A percentile compares a stretch with the other conserved stretches of the same genome.
phyloP scores from a whole-genome alignment of 2,329 filamentous ascomycete species.

The Diatrype stigma region DNA sequence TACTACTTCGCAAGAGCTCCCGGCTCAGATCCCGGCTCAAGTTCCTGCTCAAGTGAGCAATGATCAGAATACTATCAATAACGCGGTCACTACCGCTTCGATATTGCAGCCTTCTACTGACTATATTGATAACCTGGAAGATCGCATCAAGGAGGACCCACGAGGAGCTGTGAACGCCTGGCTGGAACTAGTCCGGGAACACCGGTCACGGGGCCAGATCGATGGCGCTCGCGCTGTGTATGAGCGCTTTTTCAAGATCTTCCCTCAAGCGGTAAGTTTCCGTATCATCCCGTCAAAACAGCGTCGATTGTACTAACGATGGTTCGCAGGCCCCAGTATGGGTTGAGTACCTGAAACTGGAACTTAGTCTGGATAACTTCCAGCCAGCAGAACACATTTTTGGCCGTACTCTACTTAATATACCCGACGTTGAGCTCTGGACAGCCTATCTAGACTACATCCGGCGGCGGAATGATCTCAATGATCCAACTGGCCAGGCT shows the following conservation, averaged over 20 bases:
- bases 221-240: slow-evolving; percentile 78
- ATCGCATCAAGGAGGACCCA: slow-evolving; percentile 86
- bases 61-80: slow-evolving; percentile 3
- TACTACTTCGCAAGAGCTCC: slow-evolving; percentile 12
- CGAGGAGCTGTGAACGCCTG: slow-evolving; percentile 91
- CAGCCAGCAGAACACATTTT: slow-evolving; percentile 79
- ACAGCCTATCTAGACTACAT: slow-evolving; percentile 94
- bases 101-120: slow-evolving; percentile 54
- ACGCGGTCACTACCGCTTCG: slow-evolving; percentile 9
- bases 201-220: slow-evolving; percentile 75
- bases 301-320: slow-evolving; percentile 31
- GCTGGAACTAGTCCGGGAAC: slow-evolving; percentile 80
- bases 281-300: background rate
- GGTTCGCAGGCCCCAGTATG: slow-evolving; percentile 77
- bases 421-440: slow-evolving; percentile 85
- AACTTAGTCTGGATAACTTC: slow-evolving; percentile 81
- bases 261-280: slow-evolving; percentile 78
- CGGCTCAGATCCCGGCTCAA: slow-evolving; percentile 1
- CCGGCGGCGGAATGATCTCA: slow-evolving; percentile 83
- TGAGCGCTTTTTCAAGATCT: slow-evolving; percentile 80
- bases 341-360: slow-evolving; percentile 85
- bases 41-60: slow-evolving; percentile 14
- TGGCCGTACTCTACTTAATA: slow-evolving; percentile 68
- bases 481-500: slow-evolving; percentile 71
- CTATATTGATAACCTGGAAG: slow-evolving; percentile 76